Percentiles rank a stretch among this genome's conserved stretches.
phyloP scores from a whole-genome alignment of 31 red algal genomes.

The Asparagopsis taxiformis region DNA sequence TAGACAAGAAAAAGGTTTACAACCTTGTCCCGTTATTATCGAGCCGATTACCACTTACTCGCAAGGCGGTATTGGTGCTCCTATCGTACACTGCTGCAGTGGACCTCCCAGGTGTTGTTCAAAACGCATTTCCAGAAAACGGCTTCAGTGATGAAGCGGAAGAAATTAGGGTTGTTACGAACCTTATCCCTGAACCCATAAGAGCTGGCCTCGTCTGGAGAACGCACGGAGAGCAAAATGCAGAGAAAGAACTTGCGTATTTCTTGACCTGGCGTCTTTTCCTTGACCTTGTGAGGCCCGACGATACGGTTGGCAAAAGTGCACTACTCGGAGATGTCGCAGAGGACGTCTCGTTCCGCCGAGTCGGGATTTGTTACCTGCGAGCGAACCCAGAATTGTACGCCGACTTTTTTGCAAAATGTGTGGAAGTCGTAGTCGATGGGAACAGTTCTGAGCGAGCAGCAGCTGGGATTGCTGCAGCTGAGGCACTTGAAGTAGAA shows the following conservation, averaged over 20 bases:
- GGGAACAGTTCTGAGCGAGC: slow-evolving; percentile 35
- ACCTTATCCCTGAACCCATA: slow-evolving; percentile 24
- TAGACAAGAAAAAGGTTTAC: slow-evolving; percentile 22
- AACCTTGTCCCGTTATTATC: slow-evolving; percentile 20
- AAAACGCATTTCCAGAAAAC: slow-evolving; percentile 21
- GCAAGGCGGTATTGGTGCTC: slow-evolving; percentile 36
- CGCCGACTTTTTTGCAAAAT: slow-evolving; percentile 37
- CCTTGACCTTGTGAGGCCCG: slow-evolving; percentile 28
- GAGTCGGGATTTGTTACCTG: slow-evolving; percentile 42
- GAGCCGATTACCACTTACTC: not conserved
- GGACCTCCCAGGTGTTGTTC: slow-evolving; percentile 34
- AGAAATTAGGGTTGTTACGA: slow-evolving; percentile 23
- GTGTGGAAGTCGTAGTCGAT: slow-evolving; percentile 58
- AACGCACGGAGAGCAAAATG: not conserved
- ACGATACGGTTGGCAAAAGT: slow-evolving; percentile 11
- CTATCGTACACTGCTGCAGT: slow-evolving; percentile 23
- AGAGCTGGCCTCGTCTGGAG: slow-evolving; percentile 34
- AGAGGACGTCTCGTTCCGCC: slow-evolving; percentile 49
- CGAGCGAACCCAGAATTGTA: slow-evolving; percentile 17
- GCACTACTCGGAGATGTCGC: slow-evolving; percentile 1
- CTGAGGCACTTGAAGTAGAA: slow-evolving; percentile 39
- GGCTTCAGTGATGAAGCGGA: slow-evolving; percentile 33
- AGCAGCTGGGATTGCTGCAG: slow-evolving; percentile 37
- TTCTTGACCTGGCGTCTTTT: slow-evolving; percentile 59
- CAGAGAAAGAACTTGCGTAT: slow-evolving; percentile 34